Evolutionary conservation across 2,329 filamentous ascomycete genomes (phyloP), one percentile per base, ranked within the genome.

Genomic region (Dendryphion nanum): DNA sequence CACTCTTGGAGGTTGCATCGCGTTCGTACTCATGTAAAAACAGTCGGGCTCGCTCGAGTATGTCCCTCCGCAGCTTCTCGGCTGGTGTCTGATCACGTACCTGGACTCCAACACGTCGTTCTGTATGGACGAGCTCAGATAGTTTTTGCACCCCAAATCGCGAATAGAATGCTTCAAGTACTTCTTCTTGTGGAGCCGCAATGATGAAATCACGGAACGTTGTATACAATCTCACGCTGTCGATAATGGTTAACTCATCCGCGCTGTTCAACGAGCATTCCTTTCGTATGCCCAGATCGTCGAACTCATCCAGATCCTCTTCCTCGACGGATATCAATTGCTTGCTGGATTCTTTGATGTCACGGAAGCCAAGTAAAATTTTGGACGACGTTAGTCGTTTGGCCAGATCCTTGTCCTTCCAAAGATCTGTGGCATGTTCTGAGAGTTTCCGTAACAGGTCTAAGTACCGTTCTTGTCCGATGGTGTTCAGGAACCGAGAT

Each of bases 131-230:
- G 14, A 91, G 77, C 38, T 76, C 79, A 45, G 86, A 89, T 15
- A 98, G 74, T 38, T 79, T 81, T 30, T 82, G 78, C 3, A 89
- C 85, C 2, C 93, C 93, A 3, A 98, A 81, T 6, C 82, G 77
- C 23, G 81, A 67, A 64, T 98, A 98, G 47, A 98, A 91, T 1
- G 78, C 76, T 60, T 98, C 93, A 1, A 98, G 72, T 0, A 70
- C 62, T 46, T 97, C 93, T 57, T 98, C 93, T 61, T 95, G 87
- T 0, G 93, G 94, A 0, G 90, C 89, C 44, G 86, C 89, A 18
- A 95, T 76, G 19, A 98, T 74, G 45, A 82, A 80, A 36, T 89
- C 81, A 58, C 90, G 91, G 73, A 98, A 98, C 2, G 93, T 74
- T 21, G 85, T 83, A 61, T 91, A 95, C 55, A 86, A 56, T 29